A percentile compares a stretch with the other conserved stretches of the same genome.
These are phyloP conservation scores for Pulveroboletus sp. DNA, from an alignment of 768 basidiomycete species.

Conservation along the genomic window DNA sequence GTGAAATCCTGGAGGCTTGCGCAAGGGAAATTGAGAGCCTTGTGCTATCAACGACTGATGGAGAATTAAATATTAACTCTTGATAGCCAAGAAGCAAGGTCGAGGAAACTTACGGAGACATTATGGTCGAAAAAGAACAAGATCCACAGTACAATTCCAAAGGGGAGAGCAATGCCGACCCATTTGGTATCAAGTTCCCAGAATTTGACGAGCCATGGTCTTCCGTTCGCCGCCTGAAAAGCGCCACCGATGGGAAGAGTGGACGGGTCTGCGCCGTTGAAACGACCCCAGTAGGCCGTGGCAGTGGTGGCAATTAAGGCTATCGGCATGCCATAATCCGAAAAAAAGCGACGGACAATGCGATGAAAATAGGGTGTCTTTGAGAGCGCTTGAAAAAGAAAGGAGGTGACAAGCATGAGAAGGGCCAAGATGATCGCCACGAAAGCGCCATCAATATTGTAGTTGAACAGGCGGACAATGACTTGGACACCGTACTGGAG, in stretches of 20 bases:
- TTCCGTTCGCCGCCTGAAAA: slow-evolving; percentile 67
- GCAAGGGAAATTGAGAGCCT: slow-evolving; percentile 81
- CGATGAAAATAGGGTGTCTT: slow-evolving; percentile 67
- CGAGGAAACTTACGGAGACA: slow-evolving; percentile 58
- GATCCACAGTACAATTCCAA: slow-evolving; percentile 85
- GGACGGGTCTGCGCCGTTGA: slow-evolving; percentile 54
- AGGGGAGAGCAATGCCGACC: slow-evolving; percentile 87
- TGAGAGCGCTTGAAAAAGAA: slow-evolving; percentile 69
- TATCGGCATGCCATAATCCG: slow-evolving; percentile 91
- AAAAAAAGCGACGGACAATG: slow-evolving; percentile 69
- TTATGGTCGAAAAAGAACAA: slow-evolving; percentile 96
- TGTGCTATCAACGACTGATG: slow-evolving; percentile 87
- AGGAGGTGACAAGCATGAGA: slow-evolving; percentile 72
- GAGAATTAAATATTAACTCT: not conserved
- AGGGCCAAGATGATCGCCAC: slow-evolving; percentile 73
- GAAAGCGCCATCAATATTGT: slow-evolving; percentile 45
- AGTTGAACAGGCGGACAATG: slow-evolving; percentile 64
- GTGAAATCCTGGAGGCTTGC: slow-evolving; percentile 87
- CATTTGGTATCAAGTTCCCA: slow-evolving; percentile 88
- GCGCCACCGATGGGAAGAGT: slow-evolving; percentile 69
- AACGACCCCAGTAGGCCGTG: slow-evolving; percentile 85
- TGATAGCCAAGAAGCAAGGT: not conserved
- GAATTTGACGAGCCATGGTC: slow-evolving; percentile 83
- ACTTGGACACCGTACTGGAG: slow-evolving; percentile 89
- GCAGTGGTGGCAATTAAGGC: slow-evolving; percentile 72